Conservation (phyloP, 2,329 filamentous ascomycete genomes). For the Venturia effusa region DNA sequence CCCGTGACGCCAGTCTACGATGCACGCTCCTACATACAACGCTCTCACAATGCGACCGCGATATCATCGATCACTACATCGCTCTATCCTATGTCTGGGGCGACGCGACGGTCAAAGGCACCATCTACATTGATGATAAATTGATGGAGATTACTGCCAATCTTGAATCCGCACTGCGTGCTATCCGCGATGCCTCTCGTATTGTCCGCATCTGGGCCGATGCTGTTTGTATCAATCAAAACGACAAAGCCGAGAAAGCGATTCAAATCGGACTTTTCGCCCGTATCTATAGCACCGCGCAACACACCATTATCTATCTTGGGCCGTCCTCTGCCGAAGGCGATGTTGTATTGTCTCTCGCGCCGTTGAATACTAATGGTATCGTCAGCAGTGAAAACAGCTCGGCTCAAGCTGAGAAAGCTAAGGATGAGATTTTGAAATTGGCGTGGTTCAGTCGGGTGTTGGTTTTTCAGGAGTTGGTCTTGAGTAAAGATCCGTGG, state of each 20-base stretch:
- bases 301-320: background rate
- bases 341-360: background rate
- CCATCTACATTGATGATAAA: background rate
- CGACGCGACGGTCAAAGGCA: background rate
- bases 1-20: background rate
- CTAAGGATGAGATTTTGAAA: background rate
- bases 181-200: background rate
- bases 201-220: background rate
- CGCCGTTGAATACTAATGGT: background rate
- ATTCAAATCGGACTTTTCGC: background rate
- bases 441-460: background rate
- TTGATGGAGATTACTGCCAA: background rate
- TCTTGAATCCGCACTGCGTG: background rate
- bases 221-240: conserved; percentile 6
- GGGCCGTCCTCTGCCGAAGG: background rate
- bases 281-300: background rate
- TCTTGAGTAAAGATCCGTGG: background rate
- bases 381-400: background rate
- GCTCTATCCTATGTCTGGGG: conserved; percentile 9
- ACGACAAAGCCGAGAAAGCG: background rate
- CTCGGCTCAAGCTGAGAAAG: background rate
- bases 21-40: background rate
- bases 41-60: conserved; percentile 1
- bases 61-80: conserved; percentile 7
- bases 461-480: conserved; percentile 4